A percentile compares a stretch with the other conserved stretches of the same genome.
Conservation (phyloP, 2,329 filamentous ascomycete genomes). For the Parastagonospora nodorum region DNA sequence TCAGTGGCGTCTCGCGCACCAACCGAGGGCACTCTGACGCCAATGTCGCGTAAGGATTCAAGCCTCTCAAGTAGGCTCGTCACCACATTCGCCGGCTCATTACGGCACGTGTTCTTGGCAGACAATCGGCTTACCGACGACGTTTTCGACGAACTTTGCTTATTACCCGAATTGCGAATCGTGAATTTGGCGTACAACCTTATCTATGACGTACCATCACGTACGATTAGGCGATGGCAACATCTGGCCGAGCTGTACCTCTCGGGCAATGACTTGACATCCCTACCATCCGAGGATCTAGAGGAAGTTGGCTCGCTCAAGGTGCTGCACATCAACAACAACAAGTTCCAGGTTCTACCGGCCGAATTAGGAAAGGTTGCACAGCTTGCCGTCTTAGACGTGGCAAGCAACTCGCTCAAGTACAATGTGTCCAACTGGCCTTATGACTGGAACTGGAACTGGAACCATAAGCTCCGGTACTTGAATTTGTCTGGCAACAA, state of each 20-base stretch:
- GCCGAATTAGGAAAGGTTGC: constrained; percentile 94
- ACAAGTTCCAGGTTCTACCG: constrained; percentile 95
- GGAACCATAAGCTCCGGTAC: constrained; percentile 92
- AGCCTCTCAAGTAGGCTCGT: constrained; percentile 77
- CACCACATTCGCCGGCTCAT: constrained; percentile 85
- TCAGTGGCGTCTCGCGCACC: constrained; percentile 75
- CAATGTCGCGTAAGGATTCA: constrained; percentile 81
- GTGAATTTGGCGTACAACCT: constrained; percentile 96
- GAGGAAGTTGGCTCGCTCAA: constrained; percentile 88
- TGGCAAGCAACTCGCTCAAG: constrained; percentile 92
- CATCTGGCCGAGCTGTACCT: constrained; percentile 90
- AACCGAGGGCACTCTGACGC: constrained; percentile 63
- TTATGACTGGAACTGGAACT: constrained; percentile 99
- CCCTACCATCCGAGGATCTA: constrained; percentile 88
- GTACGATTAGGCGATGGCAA: constrained; percentile 87
- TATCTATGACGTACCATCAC: constrained; percentile 86
- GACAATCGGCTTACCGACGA: constrained; percentile 95
- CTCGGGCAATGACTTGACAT: constrained; percentile 92
- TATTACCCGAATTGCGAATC: constrained; percentile 81
- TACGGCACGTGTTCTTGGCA: constrained; percentile 84
- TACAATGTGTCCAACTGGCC: constrained; percentile 99
- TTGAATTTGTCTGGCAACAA: constrained; percentile 98
- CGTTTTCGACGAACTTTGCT: constrained; percentile 86
- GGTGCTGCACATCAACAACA: constrained; percentile 92
- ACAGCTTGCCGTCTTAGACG: constrained; percentile 89